Evolutionary conservation across 1,139 yeast species (phyloP).

Genomic region (Nadsonia commutata): DNA sequence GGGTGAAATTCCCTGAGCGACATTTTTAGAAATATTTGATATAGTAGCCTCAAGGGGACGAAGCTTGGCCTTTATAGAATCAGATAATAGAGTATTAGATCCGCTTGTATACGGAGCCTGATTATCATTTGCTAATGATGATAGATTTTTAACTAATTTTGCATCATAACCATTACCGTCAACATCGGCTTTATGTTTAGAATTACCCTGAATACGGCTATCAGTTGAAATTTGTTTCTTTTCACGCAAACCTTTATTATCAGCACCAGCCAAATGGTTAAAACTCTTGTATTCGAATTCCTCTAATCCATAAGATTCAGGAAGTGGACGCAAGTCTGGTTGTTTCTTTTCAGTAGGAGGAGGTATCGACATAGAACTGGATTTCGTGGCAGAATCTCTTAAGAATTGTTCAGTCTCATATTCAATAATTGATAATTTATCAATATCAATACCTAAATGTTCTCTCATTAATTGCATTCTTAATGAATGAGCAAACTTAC

Average conservation of each 20-base stretch:
- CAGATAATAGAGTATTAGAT: background rate
- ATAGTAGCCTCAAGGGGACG: background rate
- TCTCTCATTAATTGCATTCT: constrained; percentile 91
- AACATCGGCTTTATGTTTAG: constrained; percentile 54
- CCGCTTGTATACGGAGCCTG: too few relatives aligned
- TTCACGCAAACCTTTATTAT: constrained; percentile 73
- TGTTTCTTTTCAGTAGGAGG: constrained; percentile 1
- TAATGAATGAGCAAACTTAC: constrained; percentile 77
- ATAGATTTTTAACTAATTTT: background rate
- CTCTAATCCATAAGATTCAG: background rate
- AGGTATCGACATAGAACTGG: background rate
- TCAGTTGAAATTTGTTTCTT: constrained; percentile 70
- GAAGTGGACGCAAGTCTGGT: background rate
- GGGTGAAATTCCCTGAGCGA: background rate
- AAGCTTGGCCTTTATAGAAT: background rate
- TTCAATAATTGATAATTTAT: constrained; percentile 71
- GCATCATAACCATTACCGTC: constrained; percentile 51
- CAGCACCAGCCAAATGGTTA: constrained; percentile 79
- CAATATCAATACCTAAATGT: constrained; percentile 88
- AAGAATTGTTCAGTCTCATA: constrained; percentile 22
- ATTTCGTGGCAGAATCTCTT: constrained; percentile 1
- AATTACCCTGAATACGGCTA: constrained; percentile 58
- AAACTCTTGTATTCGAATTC: constrained; percentile 35
- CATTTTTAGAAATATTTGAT: background rate
- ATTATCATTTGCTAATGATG: background rate